phyloP scores from a whole-genome alignment of 129 eudicot species.

The Apium graveolens region DNA sequence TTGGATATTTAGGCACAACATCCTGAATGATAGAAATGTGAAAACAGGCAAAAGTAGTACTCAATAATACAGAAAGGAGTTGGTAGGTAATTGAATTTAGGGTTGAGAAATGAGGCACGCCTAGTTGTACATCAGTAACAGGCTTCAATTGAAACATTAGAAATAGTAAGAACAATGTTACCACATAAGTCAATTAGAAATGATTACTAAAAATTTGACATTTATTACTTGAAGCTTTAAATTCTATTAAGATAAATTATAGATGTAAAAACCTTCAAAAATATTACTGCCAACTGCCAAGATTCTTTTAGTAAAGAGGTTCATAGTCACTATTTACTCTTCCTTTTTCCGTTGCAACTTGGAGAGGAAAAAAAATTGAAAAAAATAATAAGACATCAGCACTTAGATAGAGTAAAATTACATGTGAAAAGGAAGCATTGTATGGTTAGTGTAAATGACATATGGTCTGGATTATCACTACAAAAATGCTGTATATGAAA shows the following conservation, averaged over 20 bases:
- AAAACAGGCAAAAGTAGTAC: neutral
- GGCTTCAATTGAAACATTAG: neutral
- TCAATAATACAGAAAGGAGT: neutral
- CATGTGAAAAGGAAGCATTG: neutral
- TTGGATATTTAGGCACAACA: conserved; percentile 61
- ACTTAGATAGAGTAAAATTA: neutral
- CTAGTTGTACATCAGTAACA: neutral
- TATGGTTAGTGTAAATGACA: neutral
- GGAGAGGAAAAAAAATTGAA: neutral
- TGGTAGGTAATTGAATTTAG: neutral
- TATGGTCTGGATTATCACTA: neutral
- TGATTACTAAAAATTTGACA: neutral
- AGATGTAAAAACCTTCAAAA: neutral
- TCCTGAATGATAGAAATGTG: conserved; percentile 38
- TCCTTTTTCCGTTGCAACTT: neutral
- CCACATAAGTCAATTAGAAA: neutral
- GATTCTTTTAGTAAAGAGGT: neutral
- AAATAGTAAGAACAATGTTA: neutral
- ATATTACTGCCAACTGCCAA: neutral
- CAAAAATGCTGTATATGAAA: too few relatives aligned
- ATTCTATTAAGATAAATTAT: neutral
- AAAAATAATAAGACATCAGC: neutral
- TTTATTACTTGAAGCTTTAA: neutral
- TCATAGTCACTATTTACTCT: neutral
- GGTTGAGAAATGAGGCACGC: neutral